phyloP scores from a whole-genome alignment of 2,329 filamentous ascomycete genomes.

The Helminthosporium solani region DNA sequence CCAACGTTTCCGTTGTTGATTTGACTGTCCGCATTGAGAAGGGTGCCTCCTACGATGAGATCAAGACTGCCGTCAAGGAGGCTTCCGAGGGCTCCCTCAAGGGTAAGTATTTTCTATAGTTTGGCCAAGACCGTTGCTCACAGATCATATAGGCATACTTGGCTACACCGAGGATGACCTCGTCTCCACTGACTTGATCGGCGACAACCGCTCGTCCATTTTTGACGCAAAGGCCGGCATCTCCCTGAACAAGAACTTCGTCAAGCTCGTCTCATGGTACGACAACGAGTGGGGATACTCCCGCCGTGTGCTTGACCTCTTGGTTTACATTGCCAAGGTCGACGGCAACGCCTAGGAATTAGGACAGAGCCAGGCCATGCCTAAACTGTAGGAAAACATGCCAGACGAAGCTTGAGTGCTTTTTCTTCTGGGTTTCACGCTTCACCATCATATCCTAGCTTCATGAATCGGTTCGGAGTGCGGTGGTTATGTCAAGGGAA shows the following conservation, averaged over 20 bases:
- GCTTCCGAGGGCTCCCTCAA: constrained; percentile 81
- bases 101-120: constrained; percentile 58
- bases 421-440: no score
- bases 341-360: constrained; percentile 47
- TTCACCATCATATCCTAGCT: no score
- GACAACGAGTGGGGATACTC: constrained; percentile 99
- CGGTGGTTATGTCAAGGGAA: no score
- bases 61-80: constrained; percentile 86
- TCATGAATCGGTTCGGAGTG: no score
- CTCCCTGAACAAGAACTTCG: constrained; percentile 95
- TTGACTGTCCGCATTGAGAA: constrained; percentile 94
- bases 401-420: no score
- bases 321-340: constrained; percentile 49
- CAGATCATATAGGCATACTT: constrained; percentile 69
- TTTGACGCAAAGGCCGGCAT: constrained; percentile 99
- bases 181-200: constrained; percentile 91
- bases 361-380: constrained; percentile 39
- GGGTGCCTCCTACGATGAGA: constrained; percentile 81
- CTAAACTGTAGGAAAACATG: constrained; percentile 30
- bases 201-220: constrained; percentile 92
- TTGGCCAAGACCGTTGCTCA: constrained; percentile 16
- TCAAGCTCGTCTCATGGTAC: constrained; percentile 98
- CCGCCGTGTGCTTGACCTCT: constrained; percentile 65
- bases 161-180: constrained; percentile 96
- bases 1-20: constrained; percentile 99